Evolutionary conservation across 2,329 filamentous ascomycete species (phyloP), one percentile per base, ranked within the genome.

Genomic region (Fusarium anguioides): DNA sequence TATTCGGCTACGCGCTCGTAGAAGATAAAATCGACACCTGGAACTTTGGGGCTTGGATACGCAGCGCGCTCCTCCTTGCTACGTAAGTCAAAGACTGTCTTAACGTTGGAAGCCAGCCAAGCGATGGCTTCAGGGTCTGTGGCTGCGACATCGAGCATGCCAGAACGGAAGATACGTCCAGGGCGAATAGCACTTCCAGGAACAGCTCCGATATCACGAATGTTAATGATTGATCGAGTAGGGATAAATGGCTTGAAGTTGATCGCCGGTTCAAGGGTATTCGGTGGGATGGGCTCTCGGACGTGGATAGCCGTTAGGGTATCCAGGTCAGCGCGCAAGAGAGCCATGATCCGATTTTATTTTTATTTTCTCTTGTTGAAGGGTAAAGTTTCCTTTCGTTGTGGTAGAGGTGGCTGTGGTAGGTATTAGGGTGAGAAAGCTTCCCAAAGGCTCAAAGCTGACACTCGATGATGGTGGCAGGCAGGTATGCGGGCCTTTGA

Each of bases 31-130:
- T 83, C 78, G n/a, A 84, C 75, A 4, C 81, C 81, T 0, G 74
- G 66, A n/a, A 84, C 64, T 2, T 62, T 71, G 6, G 83, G 83
- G 61, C 84, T 83, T 0, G 83, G 82, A n/a, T 71, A 72, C 4
- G 54, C 41, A 12, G 62, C 70, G 49, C 82, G 81, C 76, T 87
- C 85, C 29, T 68, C 64, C 10, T 75, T 74, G 39, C 80, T 81
- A 39, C 85, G 81, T 55, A 87, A 75, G 73, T 87, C 86, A 69
- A 86, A 86, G 48, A 87, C 69, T 55, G 78, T 79, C 58, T 75
- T 77, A 42, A 86, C 74, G 44, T 77, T 74, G 18, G 68, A 69
- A 8, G 73, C 69, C 5, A 85, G 68, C 70, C 77, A 78, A 8
- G 78, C 77, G 11, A 74, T 36, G 8, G 77, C 71, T n/a, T 74